Conservation (phyloP, 2,329 filamentous ascomycete genomes). For the Alternaria alternata region DNA sequence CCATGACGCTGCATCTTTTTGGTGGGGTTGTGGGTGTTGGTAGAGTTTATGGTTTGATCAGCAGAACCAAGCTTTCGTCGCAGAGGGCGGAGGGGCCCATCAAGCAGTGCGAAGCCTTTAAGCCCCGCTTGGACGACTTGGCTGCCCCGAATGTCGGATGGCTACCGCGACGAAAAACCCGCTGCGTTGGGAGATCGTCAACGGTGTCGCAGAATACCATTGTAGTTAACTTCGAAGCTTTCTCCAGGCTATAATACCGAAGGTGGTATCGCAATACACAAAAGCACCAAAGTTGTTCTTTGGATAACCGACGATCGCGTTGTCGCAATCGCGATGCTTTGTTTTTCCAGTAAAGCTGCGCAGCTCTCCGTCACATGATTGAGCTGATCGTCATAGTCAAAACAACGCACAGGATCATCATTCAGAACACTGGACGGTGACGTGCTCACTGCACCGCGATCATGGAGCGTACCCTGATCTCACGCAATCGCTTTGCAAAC, state of each 20-base stretch:
- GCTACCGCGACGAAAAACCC: neutral
- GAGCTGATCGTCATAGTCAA: neutral
- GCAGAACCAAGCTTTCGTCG: conserved; percentile 5
- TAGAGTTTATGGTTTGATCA: neutral
- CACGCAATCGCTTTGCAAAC: neutral
- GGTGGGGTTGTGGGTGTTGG: neutral
- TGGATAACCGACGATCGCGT: neutral
- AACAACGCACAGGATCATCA: neutral
- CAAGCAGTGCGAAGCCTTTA: conserved; percentile 15
- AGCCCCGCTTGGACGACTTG: conserved; percentile 5
- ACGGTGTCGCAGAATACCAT: neutral
- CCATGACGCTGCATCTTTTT: neutral
- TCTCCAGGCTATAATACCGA: neutral
- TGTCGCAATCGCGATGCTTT: neutral
- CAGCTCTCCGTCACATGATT: neutral
- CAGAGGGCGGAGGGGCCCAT: neutral
- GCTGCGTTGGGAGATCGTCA: neutral
- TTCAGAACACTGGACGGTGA: too few relatives aligned
- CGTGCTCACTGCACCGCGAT: neutral
- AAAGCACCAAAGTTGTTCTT: neutral
- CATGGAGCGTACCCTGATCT: neutral
- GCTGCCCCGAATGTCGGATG: conserved; percentile 4
- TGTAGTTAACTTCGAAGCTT: neutral
- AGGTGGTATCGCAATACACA: neutral
- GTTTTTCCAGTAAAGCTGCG: neutral